phyloP scores from a whole-genome alignment of 305 asterid species.

The Striga hermonthica region DNA sequence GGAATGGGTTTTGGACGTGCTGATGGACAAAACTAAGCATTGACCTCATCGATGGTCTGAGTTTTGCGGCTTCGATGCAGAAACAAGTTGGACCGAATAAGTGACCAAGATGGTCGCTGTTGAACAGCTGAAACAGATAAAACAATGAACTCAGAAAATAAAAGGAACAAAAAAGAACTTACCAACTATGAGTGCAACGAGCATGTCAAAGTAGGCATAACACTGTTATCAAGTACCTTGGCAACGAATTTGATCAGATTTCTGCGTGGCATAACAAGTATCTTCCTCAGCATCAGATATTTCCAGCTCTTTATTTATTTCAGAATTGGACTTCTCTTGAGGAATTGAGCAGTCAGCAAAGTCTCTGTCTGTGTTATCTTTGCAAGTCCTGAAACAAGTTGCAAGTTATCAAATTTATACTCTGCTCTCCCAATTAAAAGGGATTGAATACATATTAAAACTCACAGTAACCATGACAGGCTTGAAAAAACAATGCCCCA shows the following conservation, averaged over 20 bases:
- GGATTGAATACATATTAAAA: neutral
- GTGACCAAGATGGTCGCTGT: slow-evolving; percentile 55
- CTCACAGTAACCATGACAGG: slow-evolving; percentile 20
- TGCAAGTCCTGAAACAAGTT: slow-evolving; percentile 63
- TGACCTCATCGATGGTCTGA: slow-evolving; percentile 82
- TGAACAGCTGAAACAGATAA: slow-evolving; percentile 38
- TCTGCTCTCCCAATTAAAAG: neutral
- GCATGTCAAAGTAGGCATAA: slow-evolving; percentile 14
- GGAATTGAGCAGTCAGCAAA: slow-evolving; percentile 76
- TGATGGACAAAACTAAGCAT: slow-evolving; percentile 2
- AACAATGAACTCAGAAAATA: no score
- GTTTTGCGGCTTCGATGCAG: slow-evolving; percentile 74
- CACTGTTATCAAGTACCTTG: slow-evolving; percentile 44
- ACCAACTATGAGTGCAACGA: no score
- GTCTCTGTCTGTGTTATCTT: slow-evolving; percentile 66
- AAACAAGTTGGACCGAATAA: slow-evolving; percentile 71
- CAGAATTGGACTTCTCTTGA: slow-evolving; percentile 88
- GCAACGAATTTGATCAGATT: slow-evolving; percentile 35
- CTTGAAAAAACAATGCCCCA: slow-evolving; percentile 20
- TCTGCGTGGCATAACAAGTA: slow-evolving; percentile 37
- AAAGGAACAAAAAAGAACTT: no score
- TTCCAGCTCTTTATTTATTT: slow-evolving; percentile 75
- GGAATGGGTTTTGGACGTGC: no score
- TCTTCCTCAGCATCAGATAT: slow-evolving; percentile 82
- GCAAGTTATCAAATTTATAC: slow-evolving; percentile 17